phyloP scores from a whole-genome alignment of 139 green algal genomes.

The Coccomyxa sp. region DNA sequence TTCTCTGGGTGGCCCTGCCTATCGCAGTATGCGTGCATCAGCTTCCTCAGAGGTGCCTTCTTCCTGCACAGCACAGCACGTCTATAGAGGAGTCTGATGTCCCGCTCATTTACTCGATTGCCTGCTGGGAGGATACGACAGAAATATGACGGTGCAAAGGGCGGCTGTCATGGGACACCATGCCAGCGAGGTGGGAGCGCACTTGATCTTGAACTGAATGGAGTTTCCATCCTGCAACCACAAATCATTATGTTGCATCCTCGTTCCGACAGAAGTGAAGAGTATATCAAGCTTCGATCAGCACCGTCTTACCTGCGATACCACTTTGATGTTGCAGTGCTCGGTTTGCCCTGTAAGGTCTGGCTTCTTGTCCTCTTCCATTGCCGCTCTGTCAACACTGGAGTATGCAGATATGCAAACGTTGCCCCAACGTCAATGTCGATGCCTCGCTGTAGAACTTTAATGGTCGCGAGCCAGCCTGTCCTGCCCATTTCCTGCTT shows the following conservation, averaged over 20 bases:
- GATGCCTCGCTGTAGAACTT: not conserved
- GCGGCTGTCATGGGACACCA: too few species aligned
- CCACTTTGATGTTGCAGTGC: conserved; percentile 15
- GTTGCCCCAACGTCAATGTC: not conserved
- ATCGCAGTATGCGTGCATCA: conserved; percentile 55
- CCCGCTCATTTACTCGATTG: too few species aligned
- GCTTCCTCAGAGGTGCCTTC: conserved; percentile 35
- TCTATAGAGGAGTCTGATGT: too few species aligned
- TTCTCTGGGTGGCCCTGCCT: conserved; percentile 26
- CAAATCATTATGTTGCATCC: too few species aligned
- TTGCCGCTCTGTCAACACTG: not conserved
- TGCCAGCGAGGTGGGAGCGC: too few species aligned
- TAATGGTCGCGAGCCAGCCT: too few species aligned
- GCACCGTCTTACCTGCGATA: not conserved
- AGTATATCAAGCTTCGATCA: too few species aligned
- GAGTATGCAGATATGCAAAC: not conserved
- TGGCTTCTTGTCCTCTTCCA: conserved; percentile 4
- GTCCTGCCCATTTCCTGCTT: too few species aligned
- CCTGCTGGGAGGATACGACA: too few species aligned
- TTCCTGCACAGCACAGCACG: too few species aligned
- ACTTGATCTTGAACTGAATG: conserved; percentile 55
- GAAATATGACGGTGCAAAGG: too few species aligned
- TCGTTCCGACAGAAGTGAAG: too few species aligned
- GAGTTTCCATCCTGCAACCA: conserved; percentile 43
- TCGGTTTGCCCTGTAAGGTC: not conserved